phyloP scores from a whole-genome alignment of 2,329 filamentous ascomycete genomes.

The Paecilomyces dactylethromorphus region DNA sequence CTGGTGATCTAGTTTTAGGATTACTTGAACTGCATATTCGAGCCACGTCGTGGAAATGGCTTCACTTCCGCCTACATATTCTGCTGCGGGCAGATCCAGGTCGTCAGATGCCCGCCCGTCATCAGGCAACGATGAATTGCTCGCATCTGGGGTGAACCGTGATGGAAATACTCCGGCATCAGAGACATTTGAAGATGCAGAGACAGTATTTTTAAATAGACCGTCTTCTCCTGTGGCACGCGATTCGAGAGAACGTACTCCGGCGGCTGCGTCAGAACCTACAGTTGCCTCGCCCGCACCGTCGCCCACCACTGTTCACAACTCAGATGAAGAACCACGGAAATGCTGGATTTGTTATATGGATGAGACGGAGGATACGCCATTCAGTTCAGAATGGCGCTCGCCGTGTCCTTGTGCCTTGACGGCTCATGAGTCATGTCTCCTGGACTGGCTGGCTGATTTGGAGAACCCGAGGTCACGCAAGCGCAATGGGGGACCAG shows the following conservation, averaged over 20 bases:
- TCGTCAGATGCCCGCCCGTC: constrained; percentile 18
- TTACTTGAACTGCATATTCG: neutral
- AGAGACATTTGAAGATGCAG: constrained; percentile 18
- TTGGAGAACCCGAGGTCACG: constrained; percentile 59
- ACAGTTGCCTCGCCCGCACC: constrained; percentile 22
- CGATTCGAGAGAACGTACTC: constrained; percentile 5
- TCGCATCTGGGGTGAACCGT: constrained; percentile 2
- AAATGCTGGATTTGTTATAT: constrained; percentile 67
- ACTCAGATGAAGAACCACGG: constrained; percentile 29
- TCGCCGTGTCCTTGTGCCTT: constrained; percentile 87
- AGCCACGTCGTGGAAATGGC: constrained; percentile 20
- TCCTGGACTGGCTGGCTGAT: constrained; percentile 91
- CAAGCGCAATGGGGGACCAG: constrained; percentile 42
- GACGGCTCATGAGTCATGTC: constrained; percentile 81
- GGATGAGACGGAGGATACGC: constrained; percentile 57
- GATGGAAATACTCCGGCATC: constrained; percentile 3
- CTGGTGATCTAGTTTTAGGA: neutral
- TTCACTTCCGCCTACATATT: constrained; percentile 24
- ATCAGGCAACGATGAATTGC: constrained; percentile 9
- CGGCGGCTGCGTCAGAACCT: constrained; percentile 37
- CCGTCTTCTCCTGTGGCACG: constrained; percentile 5
- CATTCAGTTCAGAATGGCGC: constrained; percentile 63
- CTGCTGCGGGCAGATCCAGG: constrained; percentile 19
- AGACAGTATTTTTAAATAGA: constrained; percentile 25
- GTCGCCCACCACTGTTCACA: constrained; percentile 11